Conservation (phyloP, 2,329 filamentous ascomycete species). For the Ophiostoma sp. region DNA sequence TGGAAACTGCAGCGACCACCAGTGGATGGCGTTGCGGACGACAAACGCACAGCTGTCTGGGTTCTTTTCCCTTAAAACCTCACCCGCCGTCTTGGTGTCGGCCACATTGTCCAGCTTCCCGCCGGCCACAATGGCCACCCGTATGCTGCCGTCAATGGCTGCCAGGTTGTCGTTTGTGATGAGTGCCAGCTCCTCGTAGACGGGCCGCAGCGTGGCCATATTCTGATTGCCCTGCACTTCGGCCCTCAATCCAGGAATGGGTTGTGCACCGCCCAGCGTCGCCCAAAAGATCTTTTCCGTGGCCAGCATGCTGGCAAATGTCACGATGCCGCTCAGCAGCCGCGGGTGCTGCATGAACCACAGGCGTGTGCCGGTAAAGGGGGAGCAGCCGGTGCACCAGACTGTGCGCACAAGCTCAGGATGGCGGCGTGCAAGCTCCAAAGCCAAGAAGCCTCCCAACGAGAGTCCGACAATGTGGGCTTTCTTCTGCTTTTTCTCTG, state of each 20-base stretch:
- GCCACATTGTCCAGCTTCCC: slow-evolving; percentile 7
- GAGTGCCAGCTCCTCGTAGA: background rate
- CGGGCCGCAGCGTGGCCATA: background rate
- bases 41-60: background rate
- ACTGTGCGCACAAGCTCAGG: background rate
- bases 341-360: slow-evolving; percentile 17
- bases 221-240: slow-evolving; percentile 1
- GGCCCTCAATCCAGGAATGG: background rate
- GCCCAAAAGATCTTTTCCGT: slow-evolving; percentile 6
- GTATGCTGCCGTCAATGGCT: background rate
- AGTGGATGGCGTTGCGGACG: slow-evolving; percentile 15
- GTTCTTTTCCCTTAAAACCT: background rate
- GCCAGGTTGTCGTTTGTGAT: background rate
- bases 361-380: background rate
- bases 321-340: slow-evolving; percentile 12
- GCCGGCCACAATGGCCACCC: slow-evolving; percentile 13
- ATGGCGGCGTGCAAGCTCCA: background rate
- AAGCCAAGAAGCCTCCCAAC: slow-evolving; percentile 12
- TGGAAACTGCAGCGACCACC: slow-evolving; percentile 16
- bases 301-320: background rate
- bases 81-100: background rate
- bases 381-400: slow-evolving; percentile 18
- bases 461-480: slow-evolving; percentile 16
- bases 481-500: too few species aligned
- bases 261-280: slow-evolving; percentile 5